Base-by-base conservation (phyloP, 202 grass and related monocot genomes). In the Thinopyrum obtusiflorum region DNA sequence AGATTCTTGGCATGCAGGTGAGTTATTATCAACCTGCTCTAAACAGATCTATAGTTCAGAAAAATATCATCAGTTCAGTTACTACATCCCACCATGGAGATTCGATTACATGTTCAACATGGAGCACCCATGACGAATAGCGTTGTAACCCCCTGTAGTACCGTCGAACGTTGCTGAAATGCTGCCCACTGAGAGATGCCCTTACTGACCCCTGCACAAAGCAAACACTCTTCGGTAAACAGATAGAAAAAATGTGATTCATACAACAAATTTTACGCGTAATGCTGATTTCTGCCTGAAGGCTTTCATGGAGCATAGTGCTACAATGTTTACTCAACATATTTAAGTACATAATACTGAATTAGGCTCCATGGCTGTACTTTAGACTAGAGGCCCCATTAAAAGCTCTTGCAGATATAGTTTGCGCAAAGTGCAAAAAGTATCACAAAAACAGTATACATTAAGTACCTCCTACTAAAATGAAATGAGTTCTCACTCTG, bases 121-220 rank as follows among this genome's bases (percentile, higher is more conserved):
- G 57, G n/a, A 73, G 73, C 28, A 49, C 7, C n/a, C 33, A 62
- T 37, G 67, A 13, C 21, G 6, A 51, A 24, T 53, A 33, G 9
- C 79, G 51, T 15, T 3, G 68, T 69, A 40, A 80, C 15, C 29
- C 49, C 40, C 31, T 42, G 46, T 5, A n/a, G 23, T 46, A 31
- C 10, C 9, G 29, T 7, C 7, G 21, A 15, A 83, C 7, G 55
- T 42, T 29, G 17, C 49, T 75, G 57, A 78, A 64, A 80, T 31
- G 29, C 75, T 28, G 13, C 47, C 55, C 6, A 1, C 40, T 14
- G 4, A 59, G 31, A 89, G 39, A 81, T 81, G 23, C 25, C 17
- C 53, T 90, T 77, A 90, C 47, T 87, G 85, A 42, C 89, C 85
- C 81, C 89, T 87, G 85, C 77, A 81, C 7, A 87, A 24, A 77